A percentile compares a stretch with the other conserved stretches of the same genome.
Evolutionary conservation across 1,284 basidiomycete species (phyloP).

Genomic region (Nidula niveotomentosa): DNA sequence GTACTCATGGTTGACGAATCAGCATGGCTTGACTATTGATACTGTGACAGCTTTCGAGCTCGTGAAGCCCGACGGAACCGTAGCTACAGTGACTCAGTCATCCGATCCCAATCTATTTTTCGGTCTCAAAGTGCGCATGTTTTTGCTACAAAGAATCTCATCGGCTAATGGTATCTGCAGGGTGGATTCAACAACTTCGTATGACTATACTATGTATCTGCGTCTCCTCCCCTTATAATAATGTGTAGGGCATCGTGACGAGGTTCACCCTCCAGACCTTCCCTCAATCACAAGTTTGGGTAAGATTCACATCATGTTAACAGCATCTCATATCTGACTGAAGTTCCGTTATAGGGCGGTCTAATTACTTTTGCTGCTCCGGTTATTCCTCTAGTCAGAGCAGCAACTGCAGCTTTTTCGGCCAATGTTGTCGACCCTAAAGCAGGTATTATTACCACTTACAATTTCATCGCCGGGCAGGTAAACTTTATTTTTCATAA

Average conservation of each 20-base stretch:
- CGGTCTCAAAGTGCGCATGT: neutral
- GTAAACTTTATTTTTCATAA: conserved; percentile 25
- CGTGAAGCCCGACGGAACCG: conserved; percentile 45
- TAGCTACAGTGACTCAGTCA: conserved; percentile 33
- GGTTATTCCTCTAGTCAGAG: conserved; percentile 26
- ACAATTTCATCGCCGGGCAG: conserved; percentile 42
- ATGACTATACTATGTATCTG: neutral
- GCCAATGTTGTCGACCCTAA: conserved; percentile 54
- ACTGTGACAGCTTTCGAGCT: conserved; percentile 45
- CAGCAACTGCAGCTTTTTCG: conserved; percentile 50
- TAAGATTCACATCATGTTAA: neutral
- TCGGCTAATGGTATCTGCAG: neutral
- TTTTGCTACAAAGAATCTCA: neutral
- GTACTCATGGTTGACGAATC: conserved; percentile 55
- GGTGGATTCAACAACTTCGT: conserved; percentile 3
- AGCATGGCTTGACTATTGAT: conserved; percentile 50
- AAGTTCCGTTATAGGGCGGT: conserved; percentile 45
- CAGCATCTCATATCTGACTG: neutral
- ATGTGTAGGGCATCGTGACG: conserved; percentile 1
- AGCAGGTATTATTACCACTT: conserved; percentile 56
- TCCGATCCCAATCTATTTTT: conserved; percentile 27
- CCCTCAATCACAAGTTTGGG: conserved; percentile 1
- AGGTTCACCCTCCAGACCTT: conserved; percentile 1
- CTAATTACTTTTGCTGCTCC: conserved; percentile 38
- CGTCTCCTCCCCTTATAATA: neutral